Evolutionary conservation across 176 grass and related monocot genomes (phyloP).

Genomic region (Bonia amplexicaulis): DNA sequence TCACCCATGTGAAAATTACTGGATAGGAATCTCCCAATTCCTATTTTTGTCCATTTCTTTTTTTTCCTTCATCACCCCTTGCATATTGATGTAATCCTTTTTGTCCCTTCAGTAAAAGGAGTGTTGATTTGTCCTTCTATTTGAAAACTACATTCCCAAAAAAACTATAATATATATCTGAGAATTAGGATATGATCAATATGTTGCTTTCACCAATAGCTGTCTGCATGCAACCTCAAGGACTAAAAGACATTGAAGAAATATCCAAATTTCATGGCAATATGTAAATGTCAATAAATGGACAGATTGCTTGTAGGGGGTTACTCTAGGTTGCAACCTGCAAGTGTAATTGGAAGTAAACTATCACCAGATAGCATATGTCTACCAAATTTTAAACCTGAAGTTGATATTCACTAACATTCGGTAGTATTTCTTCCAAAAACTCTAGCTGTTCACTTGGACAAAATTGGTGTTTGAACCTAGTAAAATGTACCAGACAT

Average conservation of each 20-base stretch:
- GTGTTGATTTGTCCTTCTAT: not conserved
- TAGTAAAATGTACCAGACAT: not conserved
- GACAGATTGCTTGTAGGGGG: not conserved
- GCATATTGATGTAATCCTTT: not conserved
- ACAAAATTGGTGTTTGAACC: not conserved
- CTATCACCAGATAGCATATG: not conserved
- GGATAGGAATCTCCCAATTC: not conserved
- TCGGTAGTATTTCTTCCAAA: not conserved
- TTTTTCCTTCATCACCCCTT: not conserved
- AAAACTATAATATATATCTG: not conserved
- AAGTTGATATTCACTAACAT: not conserved
- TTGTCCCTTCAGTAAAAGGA: not conserved
- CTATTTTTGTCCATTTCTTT: not conserved
- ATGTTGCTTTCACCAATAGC: conserved; percentile 9
- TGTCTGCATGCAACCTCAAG: not conserved
- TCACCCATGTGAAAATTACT: conserved; percentile 9
- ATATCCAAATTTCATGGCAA: not conserved
- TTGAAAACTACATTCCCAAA: not conserved
- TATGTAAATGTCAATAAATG: not conserved
- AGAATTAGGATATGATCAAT: not conserved
- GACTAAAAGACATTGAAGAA: not conserved
- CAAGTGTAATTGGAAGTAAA: not conserved
- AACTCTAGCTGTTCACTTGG: not conserved
- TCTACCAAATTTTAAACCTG: not conserved
- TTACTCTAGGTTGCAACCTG: not conserved